Evolutionary conservation across 2,329 filamentous ascomycete species (phyloP).

Genomic region (Bipolaris victoriae): DNA sequence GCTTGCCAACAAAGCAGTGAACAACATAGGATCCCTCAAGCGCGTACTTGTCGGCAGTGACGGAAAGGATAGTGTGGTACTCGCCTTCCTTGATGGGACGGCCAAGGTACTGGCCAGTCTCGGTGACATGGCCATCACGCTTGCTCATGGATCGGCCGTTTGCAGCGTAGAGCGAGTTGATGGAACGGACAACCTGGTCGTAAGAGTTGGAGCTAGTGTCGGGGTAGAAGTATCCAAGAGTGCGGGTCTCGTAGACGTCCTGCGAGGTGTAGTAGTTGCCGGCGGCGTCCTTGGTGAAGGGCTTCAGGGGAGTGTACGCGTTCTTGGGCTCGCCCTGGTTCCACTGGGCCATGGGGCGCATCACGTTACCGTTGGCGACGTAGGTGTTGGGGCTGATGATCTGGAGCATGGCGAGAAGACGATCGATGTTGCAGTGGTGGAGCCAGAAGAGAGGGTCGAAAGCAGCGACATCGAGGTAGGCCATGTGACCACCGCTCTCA

Average conservation of each 20-base stretch:
- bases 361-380: constrained; percentile 56
- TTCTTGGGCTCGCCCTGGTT: constrained; percentile 58
- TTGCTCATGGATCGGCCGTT: constrained; percentile 50
- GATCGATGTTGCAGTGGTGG: constrained; percentile 49
- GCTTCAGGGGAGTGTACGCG: constrained; percentile 55
- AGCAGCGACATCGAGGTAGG: constrained; percentile 72
- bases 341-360: constrained; percentile 44
- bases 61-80: constrained; percentile 43
- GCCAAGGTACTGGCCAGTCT: constrained; percentile 38
- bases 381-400: constrained; percentile 72
- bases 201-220: constrained; percentile 38
- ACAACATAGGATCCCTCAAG: constrained; percentile 46
- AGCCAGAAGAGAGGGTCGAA: constrained; percentile 71
- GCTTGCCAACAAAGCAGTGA: constrained; percentile 46
- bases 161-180: constrained; percentile 40
- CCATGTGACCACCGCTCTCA: constrained; percentile 70
- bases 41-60: constrained; percentile 44
- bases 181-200: constrained; percentile 31
- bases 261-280: constrained; percentile 55
- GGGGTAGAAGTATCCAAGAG: constrained; percentile 53
- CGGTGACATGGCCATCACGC: constrained; percentile 21
- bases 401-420: constrained; percentile 77
- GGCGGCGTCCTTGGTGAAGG: constrained; percentile 41
- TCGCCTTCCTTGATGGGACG: constrained; percentile 43
- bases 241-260: constrained; percentile 43